A percentile compares a stretch with the other conserved stretches of the same genome.
phyloP scores from a whole-genome alignment of 2,329 filamentous ascomycete genomes.

The Cytospora mali region DNA sequence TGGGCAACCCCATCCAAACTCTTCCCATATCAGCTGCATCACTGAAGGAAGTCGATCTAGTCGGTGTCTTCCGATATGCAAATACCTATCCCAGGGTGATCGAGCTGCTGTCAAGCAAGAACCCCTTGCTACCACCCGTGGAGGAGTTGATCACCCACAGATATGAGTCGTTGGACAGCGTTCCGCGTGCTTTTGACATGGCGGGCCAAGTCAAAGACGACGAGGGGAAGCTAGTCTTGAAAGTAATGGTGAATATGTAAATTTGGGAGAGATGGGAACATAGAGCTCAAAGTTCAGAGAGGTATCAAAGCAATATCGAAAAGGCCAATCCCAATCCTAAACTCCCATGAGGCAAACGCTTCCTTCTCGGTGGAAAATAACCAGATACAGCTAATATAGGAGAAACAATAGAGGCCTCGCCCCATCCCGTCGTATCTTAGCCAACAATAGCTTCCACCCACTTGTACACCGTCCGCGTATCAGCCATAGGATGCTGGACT shows the following conservation, averaged over 20 bases:
- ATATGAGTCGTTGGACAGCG: constrained; percentile 63
- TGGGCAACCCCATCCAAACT: constrained; percentile 72
- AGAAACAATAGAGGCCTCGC: neutral
- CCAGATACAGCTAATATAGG: neutral
- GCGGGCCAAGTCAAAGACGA: constrained; percentile 72
- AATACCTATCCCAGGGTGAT: constrained; percentile 69
- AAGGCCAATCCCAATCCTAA: neutral
- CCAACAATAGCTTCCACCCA: constrained; percentile 32
- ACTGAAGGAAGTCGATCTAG: constrained; percentile 70
- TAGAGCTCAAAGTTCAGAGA: neutral
- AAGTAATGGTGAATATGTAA: constrained; percentile 65
- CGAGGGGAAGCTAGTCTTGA: constrained; percentile 70
- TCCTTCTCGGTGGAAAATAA: too few relatives aligned
- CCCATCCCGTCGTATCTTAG: neutral
- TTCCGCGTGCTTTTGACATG: constrained; percentile 72
- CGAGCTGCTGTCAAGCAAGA: constrained; percentile 51
- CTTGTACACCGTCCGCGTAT: constrained; percentile 18
- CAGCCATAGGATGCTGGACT: constrained; percentile 2
- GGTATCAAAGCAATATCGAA: neutral
- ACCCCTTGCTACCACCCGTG: constrained; percentile 62
- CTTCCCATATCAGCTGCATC: constrained; percentile 70
- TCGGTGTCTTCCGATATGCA: constrained; percentile 73
- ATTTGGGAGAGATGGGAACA: constrained; percentile 10
- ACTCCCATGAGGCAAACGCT: neutral
- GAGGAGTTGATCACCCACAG: constrained; percentile 71